Conservation (phyloP, 306 rosid genomes). For the Cucurbita pepo region DNA sequence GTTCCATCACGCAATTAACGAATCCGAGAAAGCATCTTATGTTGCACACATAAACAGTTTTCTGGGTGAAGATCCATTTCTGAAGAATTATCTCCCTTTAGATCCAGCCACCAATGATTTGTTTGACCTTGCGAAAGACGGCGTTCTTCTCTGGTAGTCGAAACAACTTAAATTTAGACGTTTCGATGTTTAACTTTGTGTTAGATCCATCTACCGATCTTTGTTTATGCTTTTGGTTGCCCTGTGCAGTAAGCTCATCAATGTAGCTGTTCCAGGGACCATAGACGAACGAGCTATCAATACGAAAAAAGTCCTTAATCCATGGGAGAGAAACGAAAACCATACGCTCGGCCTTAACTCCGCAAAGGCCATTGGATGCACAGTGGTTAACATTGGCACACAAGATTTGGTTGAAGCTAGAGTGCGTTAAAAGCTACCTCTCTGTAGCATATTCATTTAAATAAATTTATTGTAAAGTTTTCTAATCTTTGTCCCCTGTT, state of each 20-base stretch:
- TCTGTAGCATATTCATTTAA: not conserved
- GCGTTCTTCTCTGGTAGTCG: constrained; percentile 87
- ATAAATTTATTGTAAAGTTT: constrained; percentile 1
- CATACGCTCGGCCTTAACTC: constrained; percentile 96
- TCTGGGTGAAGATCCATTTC: constrained; percentile 67
- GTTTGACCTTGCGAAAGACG: constrained; percentile 88
- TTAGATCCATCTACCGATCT: not conserved
- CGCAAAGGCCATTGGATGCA: constrained; percentile 98
- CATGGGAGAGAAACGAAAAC: constrained; percentile 99
- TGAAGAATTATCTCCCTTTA: constrained; percentile 72
- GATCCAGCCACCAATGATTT: constrained; percentile 61
- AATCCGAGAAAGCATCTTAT: constrained; percentile 88
- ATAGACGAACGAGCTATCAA: constrained; percentile 97
- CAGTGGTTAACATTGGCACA: constrained; percentile 95
- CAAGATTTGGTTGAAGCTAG: constrained; percentile 89
- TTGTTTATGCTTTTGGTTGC: constrained; percentile 21
- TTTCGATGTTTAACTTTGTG: not conserved
- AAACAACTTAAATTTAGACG: constrained; percentile 6
- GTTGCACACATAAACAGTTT: constrained; percentile 75
- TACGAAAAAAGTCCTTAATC: constrained; percentile 77
- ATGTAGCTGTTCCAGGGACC: constrained; percentile 96
- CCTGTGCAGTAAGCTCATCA: constrained; percentile 79
- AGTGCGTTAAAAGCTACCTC: constrained; percentile 36
- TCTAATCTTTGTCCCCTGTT: not conserved
- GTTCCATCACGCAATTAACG: constrained; percentile 73